Evolutionary conservation across 495 filamentous ascomycete genomes (phyloP), one percentile per base, ranked within the genome.

Genomic region (Neurospora hispaniola): DNA sequence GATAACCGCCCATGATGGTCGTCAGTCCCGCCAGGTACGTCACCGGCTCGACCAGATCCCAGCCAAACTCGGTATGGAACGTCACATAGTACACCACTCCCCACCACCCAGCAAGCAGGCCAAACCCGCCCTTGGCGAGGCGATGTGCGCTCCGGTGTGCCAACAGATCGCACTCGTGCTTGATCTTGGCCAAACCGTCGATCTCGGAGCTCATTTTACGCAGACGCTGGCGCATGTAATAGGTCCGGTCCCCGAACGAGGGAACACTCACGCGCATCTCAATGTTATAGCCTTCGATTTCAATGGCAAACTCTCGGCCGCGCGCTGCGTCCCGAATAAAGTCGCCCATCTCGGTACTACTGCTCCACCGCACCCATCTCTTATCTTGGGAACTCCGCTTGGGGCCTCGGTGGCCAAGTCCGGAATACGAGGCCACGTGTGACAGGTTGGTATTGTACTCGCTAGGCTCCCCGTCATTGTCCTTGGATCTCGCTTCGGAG

Each of bases 241-340:
- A 89, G 0, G 95, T 98, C 48, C 95, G 87, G 78, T 98, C 94
- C 54, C 90, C 87, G 85, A 98, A 98, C 31, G 89, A 91, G 0
- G 95, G 95, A 23, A 98, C 94, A 5, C 87, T 88, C 42, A 98
- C 89, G 12, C 87, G 85, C 80, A 97, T 90, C 77, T 94, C 89
- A 14, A 85, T 74, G 8, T 87, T 81, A 40, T 89, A 86, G 0
- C 92, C 92, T 76, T 96, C 90, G 74, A 98, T 92, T 71, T 91
- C 90, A 31, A 97, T 87, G 31, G 91, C 89, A 79, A 98, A 98
- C 76, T 97, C 93, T 68, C 91, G 85, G 0, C 90, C 91, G 0
- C 93, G 86, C 5, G 94, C 91, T 0, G 95, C 94, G 76, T 97
- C 95, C 5, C 93, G 92, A 74, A 98, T 93, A 80, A 98, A 98